Percentiles rank a stretch among this genome's conserved stretches.
These are phyloP conservation scores for Nicotiana paniculata DNA, from an alignment of 257 asterid genomes.

Conservation along the genomic window DNA sequence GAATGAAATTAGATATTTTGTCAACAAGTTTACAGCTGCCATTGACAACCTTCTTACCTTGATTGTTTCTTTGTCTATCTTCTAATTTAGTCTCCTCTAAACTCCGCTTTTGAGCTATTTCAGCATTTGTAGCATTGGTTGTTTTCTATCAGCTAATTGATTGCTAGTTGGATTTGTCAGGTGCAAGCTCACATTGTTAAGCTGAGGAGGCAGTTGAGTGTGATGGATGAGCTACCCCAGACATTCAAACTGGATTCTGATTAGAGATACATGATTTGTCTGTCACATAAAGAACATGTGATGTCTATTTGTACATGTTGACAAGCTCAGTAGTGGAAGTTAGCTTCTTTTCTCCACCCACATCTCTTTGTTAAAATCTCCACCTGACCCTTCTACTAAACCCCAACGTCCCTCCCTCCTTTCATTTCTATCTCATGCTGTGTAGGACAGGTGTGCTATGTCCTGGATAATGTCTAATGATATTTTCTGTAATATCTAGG, in stretches of 20 bases:
- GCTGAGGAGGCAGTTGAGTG: constrained; percentile 64
- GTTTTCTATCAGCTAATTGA: background rate
- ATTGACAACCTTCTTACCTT: background rate
- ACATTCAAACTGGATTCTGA: constrained; percentile 44
- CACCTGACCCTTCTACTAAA: background rate
- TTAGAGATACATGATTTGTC: constrained; percentile 19
- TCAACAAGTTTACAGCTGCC: background rate
- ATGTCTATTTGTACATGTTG: constrained; percentile 18
- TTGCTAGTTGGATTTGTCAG: constrained; percentile 25
- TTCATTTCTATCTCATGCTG: background rate
- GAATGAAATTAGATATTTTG: background rate
- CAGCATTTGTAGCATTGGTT: background rate
- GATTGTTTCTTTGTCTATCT: background rate
- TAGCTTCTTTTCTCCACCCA: background rate
- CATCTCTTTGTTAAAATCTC: background rate
- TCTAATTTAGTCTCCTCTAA: background rate
- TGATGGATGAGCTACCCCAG: constrained; percentile 56
- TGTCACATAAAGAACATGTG: constrained; percentile 2
- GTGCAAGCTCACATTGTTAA: constrained; percentile 75
- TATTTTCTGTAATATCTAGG: background rate
- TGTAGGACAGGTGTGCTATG: background rate
- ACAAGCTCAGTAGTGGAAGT: constrained; percentile 18
- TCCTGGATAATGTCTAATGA: background rate
- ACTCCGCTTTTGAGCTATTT: background rate
- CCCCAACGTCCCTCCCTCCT: background rate